Evolutionary conservation across 805 yeast species (phyloP), one percentile per base, ranked within the genome.

Genomic region (Candida qinlingensis): DNA sequence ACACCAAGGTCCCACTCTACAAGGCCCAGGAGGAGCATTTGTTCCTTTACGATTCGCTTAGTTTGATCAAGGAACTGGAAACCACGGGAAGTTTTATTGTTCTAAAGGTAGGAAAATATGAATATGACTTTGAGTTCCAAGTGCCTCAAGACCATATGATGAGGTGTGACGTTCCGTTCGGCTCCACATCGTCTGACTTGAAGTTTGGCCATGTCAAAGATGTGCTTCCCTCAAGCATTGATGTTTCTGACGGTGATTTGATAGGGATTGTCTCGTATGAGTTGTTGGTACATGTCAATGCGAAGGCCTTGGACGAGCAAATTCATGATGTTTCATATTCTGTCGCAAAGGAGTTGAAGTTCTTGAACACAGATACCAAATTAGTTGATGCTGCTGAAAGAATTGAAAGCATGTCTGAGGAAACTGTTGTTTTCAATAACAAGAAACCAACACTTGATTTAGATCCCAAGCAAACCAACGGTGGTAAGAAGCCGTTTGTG

Each of bases 1-100:
- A 42, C 45, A 42, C 45, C 12, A 42, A 36, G 29, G 35, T 42
- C 39, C 45, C 45, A 31, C 33, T 19, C 1, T 33, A 28, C 25
- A 26, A 36, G 26, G 19, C 26, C 4, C 38, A 42, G 26, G 45
- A 42, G 27, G 45, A 42, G 19, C 45, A 42, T 29, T 7, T 30
- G 6, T 42, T 42, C 34, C n/a, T 42, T 7, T 42, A 42, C 35
- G 19, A 25, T 26, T 11, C 44, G 33, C 39, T 7, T 19, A 12
- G 39, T 36, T 25, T 34, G 19, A 25, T 36, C 12, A 36, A 36
- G 26, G 38, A 12, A 33, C 35, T 27, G 5, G 44, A 33, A 13
- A 28, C 7, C 6, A 26, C 8, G 13, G 44, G 39, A 7, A 13
- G n/a, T 12, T 12, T n/a, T 8, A 25, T 34, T n/a, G 36, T 34